Evolutionary conservation across 495 filamentous ascomycete genomes (phyloP).

Genomic region (Hypoxylon fragiforme): DNA sequence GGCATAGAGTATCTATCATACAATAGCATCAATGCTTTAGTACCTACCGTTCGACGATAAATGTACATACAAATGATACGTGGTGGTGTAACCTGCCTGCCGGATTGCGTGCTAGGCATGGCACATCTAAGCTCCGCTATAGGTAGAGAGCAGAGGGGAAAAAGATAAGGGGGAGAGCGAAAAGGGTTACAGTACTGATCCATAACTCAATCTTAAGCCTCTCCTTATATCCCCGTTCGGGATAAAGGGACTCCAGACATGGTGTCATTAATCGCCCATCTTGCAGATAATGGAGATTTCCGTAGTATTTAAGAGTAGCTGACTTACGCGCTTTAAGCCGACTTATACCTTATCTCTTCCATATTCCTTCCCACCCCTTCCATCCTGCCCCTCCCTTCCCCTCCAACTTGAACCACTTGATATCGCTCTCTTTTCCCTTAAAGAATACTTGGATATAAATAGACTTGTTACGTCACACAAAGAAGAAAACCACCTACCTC

Average conservation of each 20-base stretch:
- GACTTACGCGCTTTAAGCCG: constrained; percentile 21
- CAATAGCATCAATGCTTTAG: not conserved
- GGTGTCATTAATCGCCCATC: constrained; percentile 28
- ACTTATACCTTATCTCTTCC: constrained; percentile 20
- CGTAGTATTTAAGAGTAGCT: constrained; percentile 6
- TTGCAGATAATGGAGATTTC: constrained; percentile 14
- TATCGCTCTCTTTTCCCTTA: not conserved
- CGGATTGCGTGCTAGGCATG: constrained; percentile 32
- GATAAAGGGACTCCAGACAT: constrained; percentile 7
- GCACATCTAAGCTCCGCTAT: constrained; percentile 28
- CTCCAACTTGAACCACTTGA: constrained; percentile 1
- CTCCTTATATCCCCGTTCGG: constrained; percentile 4
- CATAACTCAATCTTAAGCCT: constrained; percentile 17
- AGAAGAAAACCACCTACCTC: too few relatives aligned
- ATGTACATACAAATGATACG: constrained; percentile 13
- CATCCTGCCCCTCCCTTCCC: too few relatives aligned
- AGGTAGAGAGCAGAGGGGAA: constrained; percentile 23
- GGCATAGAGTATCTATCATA: too few relatives aligned
- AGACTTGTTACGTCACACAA: too few relatives aligned
- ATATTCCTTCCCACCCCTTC: not conserved
- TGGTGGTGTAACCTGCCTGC: constrained; percentile 25
- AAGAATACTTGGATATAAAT: too few relatives aligned
- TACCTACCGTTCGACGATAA: too few relatives aligned
- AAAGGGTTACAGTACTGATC: constrained; percentile 18
- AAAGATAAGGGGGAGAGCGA: constrained; percentile 26